Evolutionary conservation across 2,329 filamentous ascomycete species (phyloP).

Genomic region (Domatiomyces catenatus): DNA sequence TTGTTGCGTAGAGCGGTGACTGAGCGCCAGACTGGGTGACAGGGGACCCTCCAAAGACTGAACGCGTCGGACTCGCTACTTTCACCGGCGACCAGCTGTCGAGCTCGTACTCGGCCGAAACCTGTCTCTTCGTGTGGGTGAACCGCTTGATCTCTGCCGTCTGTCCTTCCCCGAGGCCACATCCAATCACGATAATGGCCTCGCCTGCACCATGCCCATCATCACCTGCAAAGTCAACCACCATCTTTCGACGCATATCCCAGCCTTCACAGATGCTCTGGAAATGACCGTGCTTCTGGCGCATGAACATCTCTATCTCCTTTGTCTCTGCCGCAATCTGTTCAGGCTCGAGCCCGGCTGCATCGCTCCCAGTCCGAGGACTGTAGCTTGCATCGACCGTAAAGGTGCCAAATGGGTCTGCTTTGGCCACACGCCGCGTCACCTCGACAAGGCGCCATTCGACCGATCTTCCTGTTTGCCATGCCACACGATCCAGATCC

Average conservation of each 20-base stretch:
- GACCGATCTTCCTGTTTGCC: slow-evolving; percentile 62
- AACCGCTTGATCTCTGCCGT: slow-evolving; percentile 41
- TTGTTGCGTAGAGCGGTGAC: slow-evolving; percentile 17
- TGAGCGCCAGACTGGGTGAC: slow-evolving; percentile 16
- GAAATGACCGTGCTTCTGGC: slow-evolving; percentile 61
- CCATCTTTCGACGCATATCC: slow-evolving; percentile 76
- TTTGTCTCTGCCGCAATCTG: slow-evolving; percentile 62
- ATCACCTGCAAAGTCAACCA: slow-evolving; percentile 78
- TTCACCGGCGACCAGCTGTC: slow-evolving; percentile 16
- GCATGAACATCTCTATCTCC: slow-evolving; percentile 65
- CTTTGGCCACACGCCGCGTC: slow-evolving; percentile 55
- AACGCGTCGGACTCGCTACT: slow-evolving; percentile 20
- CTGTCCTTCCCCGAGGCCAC: slow-evolving; percentile 49
- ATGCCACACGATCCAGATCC: slow-evolving; percentile 52
- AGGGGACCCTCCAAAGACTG: slow-evolving; percentile 35
- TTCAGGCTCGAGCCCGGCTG: slow-evolving; percentile 53
- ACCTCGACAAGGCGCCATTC: slow-evolving; percentile 69
- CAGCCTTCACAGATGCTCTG: slow-evolving; percentile 64
- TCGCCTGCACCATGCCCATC: slow-evolving; percentile 66
- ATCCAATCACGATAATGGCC: slow-evolving; percentile 56
- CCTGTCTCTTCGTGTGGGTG: slow-evolving; percentile 36
- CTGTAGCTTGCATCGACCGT: slow-evolving; percentile 60
- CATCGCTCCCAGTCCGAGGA: slow-evolving; percentile 59
- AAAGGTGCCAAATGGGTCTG: slow-evolving; percentile 57
- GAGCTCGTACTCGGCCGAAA: slow-evolving; percentile 16